phyloP scores from a whole-genome alignment of 148 eudicot genomes.

The Camellia lanceoleosa region DNA sequence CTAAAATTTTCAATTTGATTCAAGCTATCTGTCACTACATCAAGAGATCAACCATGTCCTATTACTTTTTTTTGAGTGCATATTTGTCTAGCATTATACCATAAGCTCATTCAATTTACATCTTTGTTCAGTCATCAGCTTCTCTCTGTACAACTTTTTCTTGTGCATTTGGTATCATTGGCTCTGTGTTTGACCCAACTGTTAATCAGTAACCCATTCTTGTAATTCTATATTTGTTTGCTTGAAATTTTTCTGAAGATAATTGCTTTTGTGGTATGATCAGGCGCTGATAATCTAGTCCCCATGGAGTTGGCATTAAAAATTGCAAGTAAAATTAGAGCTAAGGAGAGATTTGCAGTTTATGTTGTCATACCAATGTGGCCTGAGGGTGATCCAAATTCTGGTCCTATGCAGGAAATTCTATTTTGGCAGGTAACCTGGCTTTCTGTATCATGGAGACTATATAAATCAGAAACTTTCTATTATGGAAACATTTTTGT shows the following conservation, averaged over 20 bases:
- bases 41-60: not conserved
- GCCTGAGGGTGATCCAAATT: conserved; percentile 97
- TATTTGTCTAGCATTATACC: conserved; percentile 9
- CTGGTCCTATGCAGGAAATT: conserved; percentile 89
- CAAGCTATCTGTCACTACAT: not conserved
- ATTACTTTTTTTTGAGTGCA: not conserved
- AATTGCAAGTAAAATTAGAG: conserved; percentile 79
- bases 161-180: not conserved
- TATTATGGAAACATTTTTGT: not conserved
- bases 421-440: conserved; percentile 87
- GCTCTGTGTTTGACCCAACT: not conserved
- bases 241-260: conserved; percentile 13
- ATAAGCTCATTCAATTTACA: conserved; percentile 2
- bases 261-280: conserved; percentile 16
- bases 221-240: not conserved
- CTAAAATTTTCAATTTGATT: not conserved
- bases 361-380: conserved; percentile 92
- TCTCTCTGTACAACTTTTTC: not conserved
- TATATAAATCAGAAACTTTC: not conserved
- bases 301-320: conserved; percentile 97
- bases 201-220: not conserved
- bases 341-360: conserved; percentile 87
- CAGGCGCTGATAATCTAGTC: conserved; percentile 94
- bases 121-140: not conserved
- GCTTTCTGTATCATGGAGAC: conserved; percentile 8